Conservation (phyloP, 805 yeast genomes). For the Lachancea thermotolerans region DNA sequence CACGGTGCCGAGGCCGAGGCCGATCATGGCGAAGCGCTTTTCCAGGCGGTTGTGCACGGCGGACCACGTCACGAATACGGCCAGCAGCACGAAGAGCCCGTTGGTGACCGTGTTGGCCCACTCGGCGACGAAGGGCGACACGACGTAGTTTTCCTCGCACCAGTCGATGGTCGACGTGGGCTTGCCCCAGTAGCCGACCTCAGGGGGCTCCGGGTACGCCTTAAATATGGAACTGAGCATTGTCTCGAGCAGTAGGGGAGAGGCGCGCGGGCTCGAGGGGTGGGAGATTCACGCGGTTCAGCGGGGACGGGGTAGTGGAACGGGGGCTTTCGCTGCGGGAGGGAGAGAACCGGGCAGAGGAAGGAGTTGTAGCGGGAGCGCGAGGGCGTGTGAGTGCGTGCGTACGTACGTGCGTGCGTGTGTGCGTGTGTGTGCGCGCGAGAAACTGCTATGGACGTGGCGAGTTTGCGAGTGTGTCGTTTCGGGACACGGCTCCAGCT, state of each 20-base stretch:
- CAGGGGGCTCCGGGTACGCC: slow-evolving; percentile 51
- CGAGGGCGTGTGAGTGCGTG: too few species aligned
- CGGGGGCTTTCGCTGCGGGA: too few species aligned
- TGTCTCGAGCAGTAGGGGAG: background rate
- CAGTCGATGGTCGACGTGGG: slow-evolving; percentile 96
- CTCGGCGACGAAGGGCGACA: slow-evolving; percentile 81
- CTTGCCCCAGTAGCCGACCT: slow-evolving; percentile 68
- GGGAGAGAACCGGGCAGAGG: too few species aligned
- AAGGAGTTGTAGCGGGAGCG: too few species aligned
- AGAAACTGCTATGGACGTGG: too few species aligned
- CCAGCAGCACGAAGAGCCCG: slow-evolving; percentile 46
- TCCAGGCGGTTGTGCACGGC: slow-evolving; percentile 59
- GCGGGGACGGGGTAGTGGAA: background rate
- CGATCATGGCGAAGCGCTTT: slow-evolving; percentile 58
- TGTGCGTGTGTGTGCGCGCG: too few species aligned
- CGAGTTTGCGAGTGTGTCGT: too few species aligned
- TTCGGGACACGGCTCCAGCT: too few species aligned
- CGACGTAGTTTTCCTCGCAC: slow-evolving; percentile 97
- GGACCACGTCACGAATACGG: slow-evolving; percentile 56
- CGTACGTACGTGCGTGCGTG: too few species aligned
- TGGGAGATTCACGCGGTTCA: too few species aligned
- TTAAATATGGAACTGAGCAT: slow-evolving; percentile 8
- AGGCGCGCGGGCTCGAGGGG: too few species aligned
- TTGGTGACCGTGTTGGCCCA: slow-evolving; percentile 84
- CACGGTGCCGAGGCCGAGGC: slow-evolving; percentile 77